A percentile compares a stretch with the other conserved stretches of the same genome.
These are phyloP conservation scores for Ogataea allantospora DNA, from an alignment of 805 yeast species.

Conservation along the genomic window DNA sequence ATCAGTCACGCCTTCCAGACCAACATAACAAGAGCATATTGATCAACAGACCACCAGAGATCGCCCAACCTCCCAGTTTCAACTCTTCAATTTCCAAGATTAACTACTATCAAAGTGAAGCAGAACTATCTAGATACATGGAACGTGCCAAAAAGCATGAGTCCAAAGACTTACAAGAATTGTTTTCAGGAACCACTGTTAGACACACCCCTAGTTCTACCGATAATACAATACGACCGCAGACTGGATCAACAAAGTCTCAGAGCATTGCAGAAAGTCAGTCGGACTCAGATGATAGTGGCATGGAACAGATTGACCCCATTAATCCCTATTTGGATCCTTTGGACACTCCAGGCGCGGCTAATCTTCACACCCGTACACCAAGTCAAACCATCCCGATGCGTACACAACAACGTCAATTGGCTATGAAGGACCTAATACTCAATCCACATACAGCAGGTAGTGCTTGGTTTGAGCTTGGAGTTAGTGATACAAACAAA, in stretches of 20 bases:
- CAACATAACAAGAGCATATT: conserved; percentile 16
- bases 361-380: conserved; percentile 1
- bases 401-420: conserved; percentile 31
- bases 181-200: neutral
- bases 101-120: conserved; percentile 24
- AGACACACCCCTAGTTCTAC: conserved; percentile 6
- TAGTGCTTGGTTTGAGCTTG: conserved; percentile 26
- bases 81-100: conserved; percentile 25
- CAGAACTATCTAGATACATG: conserved; percentile 14
- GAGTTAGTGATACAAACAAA: neutral
- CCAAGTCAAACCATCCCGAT: conserved; percentile 17
- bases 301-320: conserved; percentile 6
- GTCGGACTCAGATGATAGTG: conserved; percentile 8
- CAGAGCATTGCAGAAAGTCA: neutral
- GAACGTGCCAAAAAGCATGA: conserved; percentile 8
- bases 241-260: neutral
- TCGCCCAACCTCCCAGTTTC: conserved; percentile 12
- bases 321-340: conserved; percentile 15
- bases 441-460: conserved; percentile 16
- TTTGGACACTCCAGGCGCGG: conserved; percentile 1
- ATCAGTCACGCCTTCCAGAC: neutral
- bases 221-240: conserved; percentile 12
- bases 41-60: conserved; percentile 20
- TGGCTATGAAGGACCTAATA: conserved; percentile 25
- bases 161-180: neutral